These are phyloP conservation scores for Debaryomyces tyrocola DNA, from an alignment of 805 yeast genomes.

Conservation along the genomic window DNA sequence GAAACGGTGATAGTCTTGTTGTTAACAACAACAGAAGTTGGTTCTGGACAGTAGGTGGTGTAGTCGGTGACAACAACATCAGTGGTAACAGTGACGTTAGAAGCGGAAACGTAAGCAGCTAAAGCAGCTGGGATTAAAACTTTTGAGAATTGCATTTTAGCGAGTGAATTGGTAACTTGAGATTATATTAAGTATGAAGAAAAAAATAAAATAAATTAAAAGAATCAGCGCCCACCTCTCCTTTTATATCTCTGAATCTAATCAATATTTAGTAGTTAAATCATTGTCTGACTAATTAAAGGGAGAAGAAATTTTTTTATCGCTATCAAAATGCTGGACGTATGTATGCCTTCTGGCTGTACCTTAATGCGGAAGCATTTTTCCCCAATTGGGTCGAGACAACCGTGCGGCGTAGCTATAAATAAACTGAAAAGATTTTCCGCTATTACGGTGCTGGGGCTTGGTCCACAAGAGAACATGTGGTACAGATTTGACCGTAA, in stretches of 20 bases:
- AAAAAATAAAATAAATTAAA: slow-evolving; percentile 1
- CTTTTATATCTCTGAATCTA: not conserved
- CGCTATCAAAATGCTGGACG: too few relatives aligned
- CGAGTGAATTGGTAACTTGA: slow-evolving; percentile 17
- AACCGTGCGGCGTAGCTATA: too few relatives aligned
- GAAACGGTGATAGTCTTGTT: slow-evolving; percentile 73
- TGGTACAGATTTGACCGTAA: too few relatives aligned
- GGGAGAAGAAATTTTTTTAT: too few relatives aligned
- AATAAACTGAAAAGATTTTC: too few relatives aligned
- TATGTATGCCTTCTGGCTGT: too few relatives aligned
- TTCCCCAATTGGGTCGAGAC: too few relatives aligned
- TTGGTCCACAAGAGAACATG: too few relatives aligned
- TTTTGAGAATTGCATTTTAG: slow-evolving; percentile 38
- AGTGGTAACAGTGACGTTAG: slow-evolving; percentile 49
- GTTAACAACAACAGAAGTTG: slow-evolving; percentile 68
- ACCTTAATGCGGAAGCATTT: too few relatives aligned
- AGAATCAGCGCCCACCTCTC: not conserved
- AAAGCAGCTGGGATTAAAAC: slow-evolving; percentile 39
- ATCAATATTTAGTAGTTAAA: too few relatives aligned
- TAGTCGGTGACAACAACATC: slow-evolving; percentile 62
- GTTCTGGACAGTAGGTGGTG: slow-evolving; percentile 77
- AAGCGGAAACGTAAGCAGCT: slow-evolving; percentile 44
- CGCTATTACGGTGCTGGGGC: too few relatives aligned
- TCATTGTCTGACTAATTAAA: too few relatives aligned
- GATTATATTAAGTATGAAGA: not conserved